These are phyloP conservation scores for Adansonia rubrostipa DNA, from an alignment of 441 rosid species.

Conservation along the genomic window DNA sequence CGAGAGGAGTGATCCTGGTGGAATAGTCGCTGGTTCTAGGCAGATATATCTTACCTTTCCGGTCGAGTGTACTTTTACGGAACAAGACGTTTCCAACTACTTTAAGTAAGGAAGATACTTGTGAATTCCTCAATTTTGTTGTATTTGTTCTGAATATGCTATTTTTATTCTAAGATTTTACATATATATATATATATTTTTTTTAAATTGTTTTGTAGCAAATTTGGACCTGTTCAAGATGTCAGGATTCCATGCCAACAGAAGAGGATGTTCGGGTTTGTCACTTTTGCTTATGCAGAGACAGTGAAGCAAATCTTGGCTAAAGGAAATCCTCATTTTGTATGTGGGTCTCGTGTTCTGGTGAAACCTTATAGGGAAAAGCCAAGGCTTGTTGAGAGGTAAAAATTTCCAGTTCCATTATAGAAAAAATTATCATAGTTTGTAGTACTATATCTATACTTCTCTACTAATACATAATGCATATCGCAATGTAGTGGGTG, in stretches of 20 bases:
- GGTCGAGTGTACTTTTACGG: constrained; percentile 66
- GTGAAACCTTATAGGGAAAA: constrained; percentile 79
- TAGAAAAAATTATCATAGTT: neutral
- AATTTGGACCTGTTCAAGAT: constrained; percentile 66
- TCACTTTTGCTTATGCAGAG: constrained; percentile 61
- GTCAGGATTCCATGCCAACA: constrained; percentile 75
- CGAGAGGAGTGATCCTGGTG: constrained; percentile 55
- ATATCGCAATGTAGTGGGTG: neutral
- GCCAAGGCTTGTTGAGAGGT: constrained; percentile 65
- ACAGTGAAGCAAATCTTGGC: constrained; percentile 62
- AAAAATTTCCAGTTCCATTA: neutral
- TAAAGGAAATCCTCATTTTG: constrained; percentile 74
- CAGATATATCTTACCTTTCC: constrained; percentile 75
- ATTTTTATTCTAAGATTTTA: constrained; percentile 5
- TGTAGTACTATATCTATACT: neutral
- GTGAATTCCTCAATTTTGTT: constrained; percentile 4
- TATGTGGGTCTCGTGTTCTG: constrained; percentile 65
- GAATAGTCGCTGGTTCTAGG: constrained; percentile 51
- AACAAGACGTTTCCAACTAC: constrained; percentile 71
- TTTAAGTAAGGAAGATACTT: constrained; percentile 46
- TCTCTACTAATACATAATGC: neutral
- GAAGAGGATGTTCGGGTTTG: constrained; percentile 76
- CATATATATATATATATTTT: too few relatives aligned
- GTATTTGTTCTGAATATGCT: constrained; percentile 1
- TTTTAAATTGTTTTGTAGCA: constrained; percentile 35